Percentiles rank a stretch among this genome's conserved stretches.
These are phyloP conservation scores for Amesomyces nigricolor DNA, from an alignment of 2,329 filamentous ascomycete species.

Conservation along the genomic window DNA sequence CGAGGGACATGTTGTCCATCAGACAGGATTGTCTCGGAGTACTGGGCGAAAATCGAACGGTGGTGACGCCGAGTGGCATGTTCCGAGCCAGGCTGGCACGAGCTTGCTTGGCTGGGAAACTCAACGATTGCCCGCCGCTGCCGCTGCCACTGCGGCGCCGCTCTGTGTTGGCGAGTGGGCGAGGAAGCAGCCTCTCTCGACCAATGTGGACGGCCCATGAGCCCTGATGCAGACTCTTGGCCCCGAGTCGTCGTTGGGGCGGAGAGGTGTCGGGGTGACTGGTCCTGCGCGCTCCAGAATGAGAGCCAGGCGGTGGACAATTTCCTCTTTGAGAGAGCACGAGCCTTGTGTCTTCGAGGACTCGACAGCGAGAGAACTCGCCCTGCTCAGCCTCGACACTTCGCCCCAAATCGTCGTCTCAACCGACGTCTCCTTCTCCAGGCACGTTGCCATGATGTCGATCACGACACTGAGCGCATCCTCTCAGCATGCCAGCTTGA, in stretches of 20 bases:
- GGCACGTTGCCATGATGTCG: constrained; percentile 6
- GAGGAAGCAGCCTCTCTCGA: not conserved
- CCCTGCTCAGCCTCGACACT: not conserved
- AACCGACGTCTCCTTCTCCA: constrained; percentile 15
- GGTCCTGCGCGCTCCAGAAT: not conserved
- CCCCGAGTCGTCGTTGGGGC: constrained; percentile 12
- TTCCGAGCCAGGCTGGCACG: no score
- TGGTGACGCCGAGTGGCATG: no score
- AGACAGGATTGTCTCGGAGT: no score
- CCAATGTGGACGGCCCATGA: constrained; percentile 14
- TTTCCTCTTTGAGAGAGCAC: no score
- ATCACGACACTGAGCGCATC: constrained; percentile 1
- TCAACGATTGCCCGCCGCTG: no score
- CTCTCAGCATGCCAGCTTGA: not conserved
- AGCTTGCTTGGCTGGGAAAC: no score
- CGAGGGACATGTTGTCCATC: no score
- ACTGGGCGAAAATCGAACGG: no score
- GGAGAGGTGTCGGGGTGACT: not conserved
- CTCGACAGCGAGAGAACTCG: not conserved
- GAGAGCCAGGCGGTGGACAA: no score
- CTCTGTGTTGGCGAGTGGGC: not conserved
- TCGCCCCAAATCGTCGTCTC: not conserved
- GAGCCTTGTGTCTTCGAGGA: no score
- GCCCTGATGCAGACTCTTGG: not conserved
- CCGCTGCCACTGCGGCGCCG: not conserved